Evolutionary conservation across 139 green algal genomes (phyloP).

Genomic region (Nannochloris sp.): DNA sequence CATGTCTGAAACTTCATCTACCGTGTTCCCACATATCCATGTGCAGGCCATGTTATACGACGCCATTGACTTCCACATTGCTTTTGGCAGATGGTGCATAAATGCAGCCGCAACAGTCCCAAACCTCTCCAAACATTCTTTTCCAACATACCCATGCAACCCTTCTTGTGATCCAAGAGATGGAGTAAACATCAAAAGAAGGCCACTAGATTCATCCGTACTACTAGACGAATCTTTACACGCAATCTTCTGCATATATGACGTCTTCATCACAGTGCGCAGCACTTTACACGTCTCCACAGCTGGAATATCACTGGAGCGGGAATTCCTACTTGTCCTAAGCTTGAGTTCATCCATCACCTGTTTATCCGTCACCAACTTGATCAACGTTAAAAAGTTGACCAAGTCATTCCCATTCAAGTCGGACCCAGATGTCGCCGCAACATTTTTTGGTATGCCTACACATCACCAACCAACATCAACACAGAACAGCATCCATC

Average conservation of each 20-base stretch:
- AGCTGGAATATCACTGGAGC: slow-evolving; percentile 1
- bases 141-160: neutral
- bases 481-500: too few relatives aligned
- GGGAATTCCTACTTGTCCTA: neutral
- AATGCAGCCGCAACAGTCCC: neutral
- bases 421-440: neutral
- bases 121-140: neutral
- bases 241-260: slow-evolving; percentile 13
- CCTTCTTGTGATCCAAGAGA: neutral
- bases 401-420: slow-evolving; percentile 4
- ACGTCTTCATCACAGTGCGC: slow-evolving; percentile 2
- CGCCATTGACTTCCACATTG: neutral
- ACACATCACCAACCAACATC: neutral
- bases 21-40: neutral
- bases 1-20: neutral
- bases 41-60: neutral
- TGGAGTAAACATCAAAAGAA: slow-evolving; percentile 4
- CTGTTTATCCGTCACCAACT: slow-evolving; percentile 8
- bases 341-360: neutral
- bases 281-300: slow-evolving; percentile 2
- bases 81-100: neutral
- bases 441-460: slow-evolving; percentile 3
- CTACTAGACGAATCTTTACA: neutral
- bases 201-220: neutral
- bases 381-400: slow-evolving; percentile 8